Percentiles rank a stretch among this genome's conserved stretches.
Conservation (phyloP, 176 grass and related monocot species). For the Bromus sterilis region DNA sequence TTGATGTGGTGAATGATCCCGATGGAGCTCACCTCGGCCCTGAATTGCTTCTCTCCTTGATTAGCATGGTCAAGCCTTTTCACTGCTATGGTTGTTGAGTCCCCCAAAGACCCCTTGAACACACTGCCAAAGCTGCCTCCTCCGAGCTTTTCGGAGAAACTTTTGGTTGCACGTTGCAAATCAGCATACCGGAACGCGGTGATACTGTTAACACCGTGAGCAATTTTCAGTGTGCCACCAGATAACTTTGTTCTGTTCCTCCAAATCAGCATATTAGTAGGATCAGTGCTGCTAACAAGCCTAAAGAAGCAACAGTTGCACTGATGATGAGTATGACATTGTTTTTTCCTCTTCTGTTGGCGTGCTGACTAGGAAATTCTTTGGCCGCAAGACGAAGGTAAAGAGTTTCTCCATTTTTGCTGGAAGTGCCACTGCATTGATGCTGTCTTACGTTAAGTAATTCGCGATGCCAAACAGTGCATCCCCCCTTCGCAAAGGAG, state of each 20-base stretch:
- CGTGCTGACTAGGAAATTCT: slow-evolving; percentile 10
- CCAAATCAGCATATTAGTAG: not conserved
- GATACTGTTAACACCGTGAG: not conserved
- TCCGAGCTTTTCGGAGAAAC: slow-evolving; percentile 46
- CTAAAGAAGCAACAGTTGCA: not conserved
- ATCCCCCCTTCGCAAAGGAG: slow-evolving; percentile 9
- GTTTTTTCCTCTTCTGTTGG: not conserved
- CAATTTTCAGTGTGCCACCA: not conserved
- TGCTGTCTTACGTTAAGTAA: slow-evolving; percentile 34
- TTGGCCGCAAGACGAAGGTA: slow-evolving; percentile 45
- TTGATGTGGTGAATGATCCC: slow-evolving; percentile 43
- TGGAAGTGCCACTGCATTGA: not conserved
- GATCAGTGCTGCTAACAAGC: not conserved
- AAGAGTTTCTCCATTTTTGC: slow-evolving; percentile 10
- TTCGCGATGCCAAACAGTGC: slow-evolving; percentile 31
- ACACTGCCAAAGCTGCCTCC: slow-evolving; percentile 54
- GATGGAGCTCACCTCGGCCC: slow-evolving; percentile 4
- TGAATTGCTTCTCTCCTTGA: slow-evolving; percentile 51
- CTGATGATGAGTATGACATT: not conserved
- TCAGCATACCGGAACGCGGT: slow-evolving; percentile 24
- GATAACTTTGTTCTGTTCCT: not conserved
- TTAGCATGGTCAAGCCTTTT: slow-evolving; percentile 32
- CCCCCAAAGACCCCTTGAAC: slow-evolving; percentile 35
- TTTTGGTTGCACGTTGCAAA: slow-evolving; percentile 31
- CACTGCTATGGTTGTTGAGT: slow-evolving; percentile 30